Base-by-base conservation (phyloP, 1,284 basidiomycete species). In the Ganoderma meredithae region DNA sequence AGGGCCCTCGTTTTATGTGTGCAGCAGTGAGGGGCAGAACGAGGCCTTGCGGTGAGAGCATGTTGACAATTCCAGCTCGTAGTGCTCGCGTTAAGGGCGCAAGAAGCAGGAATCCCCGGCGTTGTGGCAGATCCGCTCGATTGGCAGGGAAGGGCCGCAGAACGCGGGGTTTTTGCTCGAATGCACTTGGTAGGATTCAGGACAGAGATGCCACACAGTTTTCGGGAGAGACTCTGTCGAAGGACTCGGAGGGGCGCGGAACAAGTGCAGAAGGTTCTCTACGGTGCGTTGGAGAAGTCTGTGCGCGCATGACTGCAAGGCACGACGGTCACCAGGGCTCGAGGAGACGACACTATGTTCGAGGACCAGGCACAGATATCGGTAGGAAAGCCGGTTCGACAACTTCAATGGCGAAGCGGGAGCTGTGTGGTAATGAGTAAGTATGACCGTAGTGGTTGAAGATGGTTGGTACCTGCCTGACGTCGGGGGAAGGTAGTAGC, bases 51-150 rank as follows among this genome's bases (percentile, higher is more conserved):
- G 22, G 47, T 49, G 47, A 49, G 47, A 49, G 10, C 47, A 13
- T 12, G 22, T 49, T 10, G 47, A 49, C 47, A 13, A 25, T 49
- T 49, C 9, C 22, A 49, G 47, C 22, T 25, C 22, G 22, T 22
- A 49, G n/a, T 25, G 22, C 13, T 10, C 12, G 19, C 47, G 47
- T 49, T 12, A 25, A 49, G 47, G 47, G 47, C 19, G n/a, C 47
- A n/a, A 22, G 47, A 49, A 49, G 47, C 47, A 49, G 12, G 47
- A 49, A 49, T 12, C 47, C 22, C 47, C 47, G 47, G 47, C 47
- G 47, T 49, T 49, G 47, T 49, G 47, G 47, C 47, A 49, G 47
- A 13, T 49, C 47, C 47, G 47, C 47, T 49, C 47, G 22, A 22
- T 49, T 49, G 47, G 47, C 47, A 25, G 22, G 47, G n/a, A 49